Conservation (phyloP, 2,329 filamentous ascomycete genomes). For the Thielaviopsis musarum region DNA sequence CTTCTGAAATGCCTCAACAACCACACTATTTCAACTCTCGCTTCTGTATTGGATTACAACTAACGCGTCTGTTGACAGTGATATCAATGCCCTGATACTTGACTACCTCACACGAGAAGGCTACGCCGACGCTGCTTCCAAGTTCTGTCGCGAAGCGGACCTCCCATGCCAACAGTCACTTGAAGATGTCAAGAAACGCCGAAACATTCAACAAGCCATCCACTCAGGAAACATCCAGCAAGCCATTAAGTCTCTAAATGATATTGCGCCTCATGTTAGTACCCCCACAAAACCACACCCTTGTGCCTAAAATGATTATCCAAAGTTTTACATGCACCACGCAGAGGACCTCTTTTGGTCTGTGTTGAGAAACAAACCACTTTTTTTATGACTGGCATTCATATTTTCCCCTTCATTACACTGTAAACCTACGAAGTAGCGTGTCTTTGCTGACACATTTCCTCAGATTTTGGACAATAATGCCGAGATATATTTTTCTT, state of each 20-base stretch:
- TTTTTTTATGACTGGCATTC: conserved; percentile 24
- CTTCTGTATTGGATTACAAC: neutral
- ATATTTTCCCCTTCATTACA: conserved; percentile 9
- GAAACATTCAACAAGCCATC: conserved; percentile 71
- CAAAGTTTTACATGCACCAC: conserved; percentile 97
- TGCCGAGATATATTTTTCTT: conserved; percentile 68
- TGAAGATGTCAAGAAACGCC: conserved; percentile 57
- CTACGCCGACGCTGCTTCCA: conserved; percentile 80
- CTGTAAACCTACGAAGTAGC: neutral
- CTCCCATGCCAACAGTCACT: conserved; percentile 56
- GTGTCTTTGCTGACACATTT: neutral
- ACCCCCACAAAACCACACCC: neutral
- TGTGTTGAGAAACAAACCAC: conserved; percentile 77
- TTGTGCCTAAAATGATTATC: conserved; percentile 67
- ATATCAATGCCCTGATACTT: conserved; percentile 89
- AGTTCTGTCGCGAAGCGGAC: conserved; percentile 89
- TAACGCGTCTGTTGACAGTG: conserved; percentile 36
- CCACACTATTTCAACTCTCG: neutral
- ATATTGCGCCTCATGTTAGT: conserved; percentile 78
- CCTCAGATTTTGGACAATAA: conserved; percentile 75
- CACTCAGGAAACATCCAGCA: conserved; percentile 70
- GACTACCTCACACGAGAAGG: conserved; percentile 95
- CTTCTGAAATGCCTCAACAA: conserved; percentile 29
- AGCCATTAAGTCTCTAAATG: conserved; percentile 77
- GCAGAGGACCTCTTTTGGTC: conserved; percentile 62